Evolutionary conservation across 768 basidiomycete genomes (phyloP).

Genomic region (Tephrocybe sp.): DNA sequence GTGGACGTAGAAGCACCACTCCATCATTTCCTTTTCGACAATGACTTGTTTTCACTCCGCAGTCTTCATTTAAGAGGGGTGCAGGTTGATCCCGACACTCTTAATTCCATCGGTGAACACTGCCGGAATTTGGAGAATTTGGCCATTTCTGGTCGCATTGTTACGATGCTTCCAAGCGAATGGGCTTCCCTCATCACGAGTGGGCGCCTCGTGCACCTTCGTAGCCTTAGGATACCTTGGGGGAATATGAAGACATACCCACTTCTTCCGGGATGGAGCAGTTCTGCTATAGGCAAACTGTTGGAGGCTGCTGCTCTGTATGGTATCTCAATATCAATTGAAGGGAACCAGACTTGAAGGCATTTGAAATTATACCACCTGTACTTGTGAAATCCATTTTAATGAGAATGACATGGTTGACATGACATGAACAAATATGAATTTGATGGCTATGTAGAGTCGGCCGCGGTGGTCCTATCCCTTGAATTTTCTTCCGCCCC

Average conservation of each 20-base stretch:
- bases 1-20: conserved; percentile 27
- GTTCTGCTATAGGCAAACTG: conserved; percentile 17
- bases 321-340: conserved; percentile 19
- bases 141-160: conserved; percentile 37
- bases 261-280: conserved; percentile 37
- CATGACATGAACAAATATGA: conserved; percentile 8
- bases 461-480: neutral
- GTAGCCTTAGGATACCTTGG: conserved; percentile 34
- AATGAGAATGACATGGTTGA: neutral
- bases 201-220: conserved; percentile 33
- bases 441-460: conserved; percentile 2
- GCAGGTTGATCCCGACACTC: conserved; percentile 34
- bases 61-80: conserved; percentile 43
- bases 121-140: conserved; percentile 42
- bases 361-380: neutral
- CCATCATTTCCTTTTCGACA: conserved; percentile 31
- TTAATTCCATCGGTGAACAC: conserved; percentile 31
- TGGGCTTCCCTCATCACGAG: conserved; percentile 42
- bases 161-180: conserved; percentile 35
- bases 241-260: conserved; percentile 42
- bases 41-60: conserved; percentile 30
- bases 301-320: conserved; percentile 16
- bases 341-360: neutral
- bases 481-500: neutral
- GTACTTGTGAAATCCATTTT: too few species aligned